Base-by-base conservation (phyloP, 129 eudicot genomes). In the Solidago caesia region DNA sequence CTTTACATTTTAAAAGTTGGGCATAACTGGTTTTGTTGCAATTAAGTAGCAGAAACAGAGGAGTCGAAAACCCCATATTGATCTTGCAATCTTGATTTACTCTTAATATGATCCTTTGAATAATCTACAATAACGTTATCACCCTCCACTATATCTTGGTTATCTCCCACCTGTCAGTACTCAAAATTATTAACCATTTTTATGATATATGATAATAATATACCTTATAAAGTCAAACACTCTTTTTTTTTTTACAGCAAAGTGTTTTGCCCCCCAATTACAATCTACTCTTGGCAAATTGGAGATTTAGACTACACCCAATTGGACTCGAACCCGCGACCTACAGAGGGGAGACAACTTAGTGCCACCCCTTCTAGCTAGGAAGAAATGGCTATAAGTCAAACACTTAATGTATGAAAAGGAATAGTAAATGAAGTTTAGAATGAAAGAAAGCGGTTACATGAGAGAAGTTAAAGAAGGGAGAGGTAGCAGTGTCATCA, bases 401-500 rank as follows among this genome's bases (percentile, higher is more conserved):
- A 46, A 6, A 46, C 9, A 46, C 9, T 46, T 46, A 2, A 13
- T n/a, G 44, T 26, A 10, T 61, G 25, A 26, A 10, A 11, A 61
- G 16, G 1, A 14, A 29, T 14, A 7, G 6, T 16, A 68, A 7
- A 69, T 15, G 33, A 16, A 39, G 29, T 13, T 13, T 12, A 13
- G 9, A 45, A 27, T 44, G 25, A 65, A 65, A 49, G 44, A 69
- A 44, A 65, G 70, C 51, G 57, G 80, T 78, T 82, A 87, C 91
- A 65, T 63, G 15, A 74, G 86, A 69, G 80, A 60, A 68, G 63
- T 81, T 48, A 73, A 65, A 78, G 67, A 83, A 33, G 21, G 95
- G 70, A 33, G 95, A 88, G 76, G 84, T 88, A 63, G 95, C 88
- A 47, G 90, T 83, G 68, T 85, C 95, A 79, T 85, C 95, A 68